phyloP scores from a whole-genome alignment of 257 asterid species.

The Solanum clarkiae region DNA sequence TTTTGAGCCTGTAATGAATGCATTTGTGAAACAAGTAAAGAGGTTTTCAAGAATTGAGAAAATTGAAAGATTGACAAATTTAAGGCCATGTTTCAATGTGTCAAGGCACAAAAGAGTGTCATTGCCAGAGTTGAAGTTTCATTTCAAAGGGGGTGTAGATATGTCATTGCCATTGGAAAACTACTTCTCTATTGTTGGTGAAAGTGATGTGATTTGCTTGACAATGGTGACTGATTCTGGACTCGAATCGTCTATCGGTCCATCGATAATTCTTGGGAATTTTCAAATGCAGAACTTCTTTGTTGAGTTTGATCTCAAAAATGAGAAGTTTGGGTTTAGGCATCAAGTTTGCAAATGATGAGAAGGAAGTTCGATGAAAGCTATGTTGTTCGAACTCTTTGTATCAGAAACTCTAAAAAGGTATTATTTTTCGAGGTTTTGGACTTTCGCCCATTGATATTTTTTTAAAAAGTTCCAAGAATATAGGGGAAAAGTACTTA shows the following conservation, averaged over 20 bases:
- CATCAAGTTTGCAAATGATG: conserved; percentile 36
- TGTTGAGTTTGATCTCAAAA: conserved; percentile 70
- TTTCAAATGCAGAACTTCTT: conserved; percentile 70
- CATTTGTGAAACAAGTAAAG: conserved; percentile 36
- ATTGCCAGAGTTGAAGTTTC: conserved; percentile 53
- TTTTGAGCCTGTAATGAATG: conserved; percentile 22
- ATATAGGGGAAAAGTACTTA: not conserved
- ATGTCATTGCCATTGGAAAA: conserved; percentile 65
- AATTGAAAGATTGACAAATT: conserved; percentile 39
- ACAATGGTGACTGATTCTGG: conserved; percentile 46
- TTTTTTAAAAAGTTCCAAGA: not conserved
- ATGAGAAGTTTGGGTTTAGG: conserved; percentile 62
- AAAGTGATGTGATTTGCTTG: conserved; percentile 33
- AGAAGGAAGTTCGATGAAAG: not conserved
- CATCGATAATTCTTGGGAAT: conserved; percentile 70
- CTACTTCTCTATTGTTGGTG: conserved; percentile 37
- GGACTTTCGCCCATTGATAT: accelerated
- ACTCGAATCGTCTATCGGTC: conserved; percentile 33
- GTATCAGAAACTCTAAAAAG: too few relatives aligned
- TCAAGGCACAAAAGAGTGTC: conserved; percentile 19
- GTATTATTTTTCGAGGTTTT: too few relatives aligned
- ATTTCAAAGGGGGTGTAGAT: conserved; percentile 70
- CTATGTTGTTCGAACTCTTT: too few relatives aligned
- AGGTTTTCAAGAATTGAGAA: conserved; percentile 27
- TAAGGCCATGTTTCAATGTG: conserved; percentile 62